Evolutionary conservation across 2,329 filamentous ascomycete species (phyloP), one percentile per base, ranked within the genome.

Genomic region (Fusarium gaditjirri): DNA sequence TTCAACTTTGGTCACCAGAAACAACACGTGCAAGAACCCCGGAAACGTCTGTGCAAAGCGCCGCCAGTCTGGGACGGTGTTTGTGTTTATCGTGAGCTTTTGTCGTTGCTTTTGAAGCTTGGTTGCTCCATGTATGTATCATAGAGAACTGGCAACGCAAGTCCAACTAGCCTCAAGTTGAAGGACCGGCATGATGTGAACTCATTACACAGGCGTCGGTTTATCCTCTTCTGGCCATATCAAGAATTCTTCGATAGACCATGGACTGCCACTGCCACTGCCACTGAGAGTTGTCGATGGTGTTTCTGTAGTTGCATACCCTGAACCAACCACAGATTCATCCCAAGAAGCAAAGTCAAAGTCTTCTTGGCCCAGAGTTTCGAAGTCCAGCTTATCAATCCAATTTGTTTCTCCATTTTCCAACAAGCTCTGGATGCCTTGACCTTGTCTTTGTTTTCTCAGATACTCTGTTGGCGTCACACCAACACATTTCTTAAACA

Each of bases 401-500:
- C 70, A 69, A n/a, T 39, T 62, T 12, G 38, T 47, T 47, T 72
- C 61, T 35, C 23, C 55, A 23, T 43, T 53, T 39, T 61, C 27
- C 8, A 39, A 8, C 17, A 50, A 54, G n/a, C 55, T 56, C 12
- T 56, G 60, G n/a, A 29, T 27, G 5, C 39, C 25, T 25, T 68
- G 55, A 31, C 59, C 59, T 41, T 56, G 58, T 36, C 67, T 72
- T 54, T 76, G 70, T 44, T 67, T 49, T 42, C 75, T 71, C 54
- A 81, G 52, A 54, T 80, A 84, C 70, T 80, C 80, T 12, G 68
- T 72, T 17, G 83, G 83, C 46, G 88, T 89, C 44, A 85, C 63
- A 12, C 88, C 87, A 21, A 84, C 84, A 46, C 83, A 84, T 74
- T 84, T 85, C 78, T 88, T 90, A 75, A 90, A 90, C 8, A 88